Percentiles rank a stretch among this genome's conserved stretches.
Conservation (phyloP, 2,329 filamentous ascomycete species). For the Phaeomoniella chlamydospora region DNA sequence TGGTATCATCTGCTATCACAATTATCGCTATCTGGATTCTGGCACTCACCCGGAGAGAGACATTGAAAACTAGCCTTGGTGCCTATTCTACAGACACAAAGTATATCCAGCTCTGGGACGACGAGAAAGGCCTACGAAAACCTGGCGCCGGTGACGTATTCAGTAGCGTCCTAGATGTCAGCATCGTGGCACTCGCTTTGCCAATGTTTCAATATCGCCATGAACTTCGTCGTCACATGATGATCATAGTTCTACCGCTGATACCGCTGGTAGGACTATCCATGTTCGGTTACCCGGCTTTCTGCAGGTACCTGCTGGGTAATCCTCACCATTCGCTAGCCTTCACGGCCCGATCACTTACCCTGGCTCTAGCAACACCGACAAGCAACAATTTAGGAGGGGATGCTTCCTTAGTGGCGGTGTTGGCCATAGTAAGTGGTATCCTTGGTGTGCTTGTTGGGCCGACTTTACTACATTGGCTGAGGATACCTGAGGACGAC, state of each 20-base stretch:
- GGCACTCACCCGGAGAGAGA: conserved; percentile 28
- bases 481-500: conserved; percentile 45
- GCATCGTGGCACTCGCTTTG: conserved; percentile 43
- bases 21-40: conserved; percentile 40
- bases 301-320: conserved; percentile 43
- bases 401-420: conserved; percentile 40
- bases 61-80: conserved; percentile 25
- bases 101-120: conserved; percentile 38
- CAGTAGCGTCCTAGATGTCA: conserved; percentile 39
- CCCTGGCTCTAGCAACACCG: conserved; percentile 44
- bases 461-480: conserved; percentile 28
- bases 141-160: conserved; percentile 46
- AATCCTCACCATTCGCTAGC: conserved; percentile 35
- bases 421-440: conserved; percentile 44
- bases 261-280: conserved; percentile 15
- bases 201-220: conserved; percentile 48
- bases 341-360: conserved; percentile 42
- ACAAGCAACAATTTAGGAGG: conserved; percentile 42
- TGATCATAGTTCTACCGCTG: neutral
- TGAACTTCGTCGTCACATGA: conserved; percentile 34
- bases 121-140: conserved; percentile 12
- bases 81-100: conserved; percentile 38
- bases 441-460: conserved; percentile 45
- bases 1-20: conserved; percentile 39
- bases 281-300: conserved; percentile 41